Base-by-base conservation (phyloP, 495 filamentous ascomycete genomes). In the Collariella sp. region DNA sequence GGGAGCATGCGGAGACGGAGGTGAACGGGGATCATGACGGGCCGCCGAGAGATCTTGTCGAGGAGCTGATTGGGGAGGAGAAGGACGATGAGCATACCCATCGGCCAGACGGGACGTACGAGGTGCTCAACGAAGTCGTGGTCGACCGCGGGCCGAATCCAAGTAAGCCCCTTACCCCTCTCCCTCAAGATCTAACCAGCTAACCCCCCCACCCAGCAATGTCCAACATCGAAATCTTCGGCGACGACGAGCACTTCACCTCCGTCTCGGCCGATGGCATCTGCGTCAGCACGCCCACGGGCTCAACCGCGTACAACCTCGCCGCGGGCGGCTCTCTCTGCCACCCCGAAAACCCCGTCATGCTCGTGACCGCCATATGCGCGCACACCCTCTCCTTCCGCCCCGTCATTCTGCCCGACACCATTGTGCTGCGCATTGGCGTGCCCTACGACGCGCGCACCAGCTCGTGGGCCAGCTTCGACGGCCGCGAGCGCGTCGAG, bases 221-320 rank as follows among this genome's bases (percentile, higher is more conserved):
- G 88, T 89, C 86, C 51, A 77, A 81, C 44, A 89, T 87, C 36
- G 89, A 94, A 63, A 74, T 98, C 33, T 96, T 96, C 63, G 94
- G 94, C 38, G 94, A 96, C 63, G 87, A 96, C 63, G 89, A 96
- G 61, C 88, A 95, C 71, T 91, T 91, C 71, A 94, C 88, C 6
- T 89, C 86, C 1, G 77, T 94, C 6, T 83, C 87, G 56, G 88
- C 88, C 24, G 89, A 96, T 67, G 90, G 90, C 15, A 76, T 96
- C 42, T 95, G 90, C 70, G 84, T 96, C 41, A 85, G 89, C 9
- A 96, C 88, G 19, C 91, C 90, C 18, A 96, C 89, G 0, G 93
- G 93, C 35, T 93, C 87, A 13, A 98, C 93, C 40, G 93, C 93
- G 15, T 98, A 98, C 74, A 97, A 96, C 62, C 87, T 98, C 36